Evolutionary conservation across 345 rosid species (phyloP).

Genomic region (Rhodomyrtus tomentosa): DNA sequence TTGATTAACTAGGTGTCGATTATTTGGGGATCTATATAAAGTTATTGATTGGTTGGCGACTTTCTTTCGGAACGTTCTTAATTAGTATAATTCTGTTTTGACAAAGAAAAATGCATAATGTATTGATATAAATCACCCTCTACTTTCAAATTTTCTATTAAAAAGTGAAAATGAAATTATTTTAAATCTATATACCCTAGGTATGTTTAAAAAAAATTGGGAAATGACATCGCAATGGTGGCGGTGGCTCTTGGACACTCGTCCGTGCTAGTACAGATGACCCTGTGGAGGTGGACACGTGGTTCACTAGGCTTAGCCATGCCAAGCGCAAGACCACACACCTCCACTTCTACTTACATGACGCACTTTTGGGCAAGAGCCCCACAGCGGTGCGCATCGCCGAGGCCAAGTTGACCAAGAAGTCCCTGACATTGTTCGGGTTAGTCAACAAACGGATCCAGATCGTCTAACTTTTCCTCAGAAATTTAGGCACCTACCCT

Average conservation of each 20-base stretch:
- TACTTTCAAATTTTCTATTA: too few species aligned
- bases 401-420: conserved; percentile 16
- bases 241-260: conserved; percentile 4
- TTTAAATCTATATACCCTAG: too few species aligned
- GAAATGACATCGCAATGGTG: conserved; percentile 2
- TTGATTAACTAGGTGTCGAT: background rate
- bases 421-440: conserved; percentile 46
- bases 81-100: too few species aligned
- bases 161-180: too few species aligned
- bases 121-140: too few species aligned
- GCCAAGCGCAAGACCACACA: conserved; percentile 33
- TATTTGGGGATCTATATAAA: background rate
- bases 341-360: conserved; percentile 72
- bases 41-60: too few species aligned
- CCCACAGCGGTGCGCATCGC: conserved; percentile 46
- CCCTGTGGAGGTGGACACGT: background rate
- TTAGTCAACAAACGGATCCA: too few species aligned
- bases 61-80: too few species aligned
- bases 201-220: too few species aligned
- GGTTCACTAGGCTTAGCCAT: background rate
- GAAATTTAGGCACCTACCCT: too few species aligned
- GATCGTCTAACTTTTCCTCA: too few species aligned
- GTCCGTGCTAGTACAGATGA: conserved; percentile 2
- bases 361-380: conserved; percentile 36
- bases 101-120: too few species aligned